A percentile compares a stretch with the other conserved stretches of the same genome.
phyloP scores from a whole-genome alignment of 2,329 filamentous ascomycete genomes.

The Fonsecaea pugnacius region DNA sequence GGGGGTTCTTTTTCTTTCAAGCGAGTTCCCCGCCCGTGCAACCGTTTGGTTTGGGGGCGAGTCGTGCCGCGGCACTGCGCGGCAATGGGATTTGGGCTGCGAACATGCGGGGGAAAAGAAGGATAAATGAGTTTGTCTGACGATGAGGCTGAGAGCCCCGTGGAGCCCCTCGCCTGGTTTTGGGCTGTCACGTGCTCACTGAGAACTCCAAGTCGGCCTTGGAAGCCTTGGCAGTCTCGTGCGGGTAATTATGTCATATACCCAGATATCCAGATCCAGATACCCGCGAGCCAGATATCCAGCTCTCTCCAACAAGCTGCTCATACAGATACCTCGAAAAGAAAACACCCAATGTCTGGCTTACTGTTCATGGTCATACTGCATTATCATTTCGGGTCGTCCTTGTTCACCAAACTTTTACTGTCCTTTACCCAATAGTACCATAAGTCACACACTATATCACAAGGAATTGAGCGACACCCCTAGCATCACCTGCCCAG shows the following conservation, averaged over 20 bases:
- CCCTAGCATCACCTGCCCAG: neutral
- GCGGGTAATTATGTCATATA: no score
- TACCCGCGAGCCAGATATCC: no score
- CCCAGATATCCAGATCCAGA: no score
- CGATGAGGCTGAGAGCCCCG: slow-evolving; percentile 1
- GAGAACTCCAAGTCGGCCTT: neutral
- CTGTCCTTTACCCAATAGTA: neutral
- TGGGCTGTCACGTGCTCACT: no score
- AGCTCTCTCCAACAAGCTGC: no score
- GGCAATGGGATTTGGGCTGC: neutral
- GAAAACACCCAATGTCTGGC: no score
- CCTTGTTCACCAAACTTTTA: neutral
- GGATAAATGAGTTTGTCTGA: neutral
- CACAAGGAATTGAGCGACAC: neutral
- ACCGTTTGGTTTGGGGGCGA: neutral
- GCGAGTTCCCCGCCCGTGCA: slow-evolving; percentile 1
- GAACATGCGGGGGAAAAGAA: slow-evolving; percentile 4
- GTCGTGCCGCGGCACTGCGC: slow-evolving; percentile 1
- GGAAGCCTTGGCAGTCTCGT: no score
- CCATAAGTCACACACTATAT: slow-evolving; percentile 3
- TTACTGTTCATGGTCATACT: neutral
- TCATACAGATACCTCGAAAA: no score
- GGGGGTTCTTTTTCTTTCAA: neutral
- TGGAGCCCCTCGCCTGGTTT: neutral
- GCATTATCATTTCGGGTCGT: slow-evolving; percentile 3